These are phyloP conservation scores for Penicillium concentricum DNA, from an alignment of 2,329 filamentous ascomycete species.

Conservation along the genomic window DNA sequence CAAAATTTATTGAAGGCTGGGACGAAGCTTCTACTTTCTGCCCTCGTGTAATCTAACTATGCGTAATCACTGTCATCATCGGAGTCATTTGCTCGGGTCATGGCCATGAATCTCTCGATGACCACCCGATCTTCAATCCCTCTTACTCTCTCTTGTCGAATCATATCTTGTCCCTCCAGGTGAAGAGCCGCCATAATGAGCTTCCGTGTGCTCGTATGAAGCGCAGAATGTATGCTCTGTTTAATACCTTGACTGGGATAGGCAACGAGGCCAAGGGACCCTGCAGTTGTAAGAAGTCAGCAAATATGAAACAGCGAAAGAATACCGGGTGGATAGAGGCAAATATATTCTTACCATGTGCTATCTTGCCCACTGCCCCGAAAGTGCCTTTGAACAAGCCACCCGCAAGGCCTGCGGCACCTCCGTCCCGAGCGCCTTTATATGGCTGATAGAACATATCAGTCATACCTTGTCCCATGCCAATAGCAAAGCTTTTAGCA, in stretches of 20 bases:
- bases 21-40: too few species aligned
- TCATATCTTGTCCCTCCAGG: not conserved
- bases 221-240: not conserved
- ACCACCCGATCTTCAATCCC: not conserved
- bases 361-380: not conserved
- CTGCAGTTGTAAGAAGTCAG: not conserved
- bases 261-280: not conserved
- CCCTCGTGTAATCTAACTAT: too few species aligned
- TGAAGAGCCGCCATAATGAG: not conserved
- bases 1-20: too few species aligned
- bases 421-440: slow-evolving; percentile 33
- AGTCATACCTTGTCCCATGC: slow-evolving; percentile 33
- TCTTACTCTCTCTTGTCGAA: not conserved
- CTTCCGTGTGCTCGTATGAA: not conserved
- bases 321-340: not conserved
- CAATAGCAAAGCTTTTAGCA: slow-evolving; percentile 33
- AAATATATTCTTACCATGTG: not conserved
- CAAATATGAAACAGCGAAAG: not conserved
- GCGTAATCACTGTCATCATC: not conserved
- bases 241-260: not conserved
- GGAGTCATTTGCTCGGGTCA: not conserved
- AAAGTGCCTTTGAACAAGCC: slow-evolving; percentile 35
- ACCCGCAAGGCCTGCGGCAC: slow-evolving; percentile 32
- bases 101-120: not conserved
- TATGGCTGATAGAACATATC: slow-evolving; percentile 32